Base-by-base conservation (phyloP, 169 alveolate species). In the Plasmodium knowlesi region DNA sequence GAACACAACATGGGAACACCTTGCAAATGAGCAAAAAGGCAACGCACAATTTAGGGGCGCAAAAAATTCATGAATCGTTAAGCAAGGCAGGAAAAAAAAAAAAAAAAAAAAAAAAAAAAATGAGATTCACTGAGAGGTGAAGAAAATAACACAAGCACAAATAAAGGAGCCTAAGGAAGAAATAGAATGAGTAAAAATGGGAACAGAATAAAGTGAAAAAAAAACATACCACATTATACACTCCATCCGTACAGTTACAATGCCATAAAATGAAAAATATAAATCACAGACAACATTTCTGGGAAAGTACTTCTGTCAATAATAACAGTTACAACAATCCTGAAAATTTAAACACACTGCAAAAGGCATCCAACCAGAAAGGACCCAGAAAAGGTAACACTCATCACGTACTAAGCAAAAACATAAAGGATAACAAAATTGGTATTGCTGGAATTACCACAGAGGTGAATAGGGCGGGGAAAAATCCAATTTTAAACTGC, bases 251-350 rank as follows among this genome's bases (percentile, higher is more conserved):
- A 80, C 61, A 82, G 32, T 34, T 34, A 70, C 72, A 76, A 86
- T 28, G 53, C 14, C 46, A 34, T 85, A 85, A 85, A 85, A 86
- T 86, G 82, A 86, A 53, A 34, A 86, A 86, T 74, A 54, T 76
- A 78, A 76, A 86, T 50, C 46, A 86, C 70, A 74, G 81, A 22
- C n/a, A 85, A n/a, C 79, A 5, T 57, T 34, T 74, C 37, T 19
- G 46, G 37, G 83, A 76, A 82, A 82, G 22, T 28, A 74, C 79
- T 74, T 10, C 25, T 41, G 70, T 34, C 41, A 30, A 83, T 70
- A 83, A 39, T 53, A 30, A 39, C 37, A 25, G 70, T 32, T 28
- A 82, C 39, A 50, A 32, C 39, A 67, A 67, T 71, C 14, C 57
- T 10, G 92, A 67, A 84, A 53, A 32, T 73, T 4, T 39, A 73